A percentile compares a stretch with the other conserved stretches of the same genome.
These are phyloP conservation scores for Termitomyces sp. DNA, from an alignment of 768 basidiomycete species.

Conservation along the genomic window DNA sequence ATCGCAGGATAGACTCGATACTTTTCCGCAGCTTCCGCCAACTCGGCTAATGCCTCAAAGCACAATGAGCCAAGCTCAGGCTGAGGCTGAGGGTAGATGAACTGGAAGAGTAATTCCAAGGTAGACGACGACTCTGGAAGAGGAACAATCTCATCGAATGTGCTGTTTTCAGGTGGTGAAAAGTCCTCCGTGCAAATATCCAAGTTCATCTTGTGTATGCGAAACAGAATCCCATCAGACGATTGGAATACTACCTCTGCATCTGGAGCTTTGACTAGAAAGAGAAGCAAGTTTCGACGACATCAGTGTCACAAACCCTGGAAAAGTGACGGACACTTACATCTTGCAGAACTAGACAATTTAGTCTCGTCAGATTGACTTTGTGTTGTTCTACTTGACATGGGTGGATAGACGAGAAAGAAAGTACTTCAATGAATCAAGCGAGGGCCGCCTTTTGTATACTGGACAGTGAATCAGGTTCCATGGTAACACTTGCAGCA, in stretches of 20 bases:
- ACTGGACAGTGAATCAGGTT: too few species aligned
- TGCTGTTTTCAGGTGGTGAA: slow-evolving; percentile 3
- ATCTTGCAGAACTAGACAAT: background rate
- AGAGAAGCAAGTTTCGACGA: too few species aligned
- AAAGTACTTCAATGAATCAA: background rate
- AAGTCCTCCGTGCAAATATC: background rate
- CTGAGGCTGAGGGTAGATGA: slow-evolving; percentile 6
- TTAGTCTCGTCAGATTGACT: background rate
- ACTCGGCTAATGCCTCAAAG: slow-evolving; percentile 1
- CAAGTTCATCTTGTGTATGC: slow-evolving; percentile 7
- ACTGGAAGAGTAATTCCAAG: slow-evolving; percentile 13
- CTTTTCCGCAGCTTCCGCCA: slow-evolving; percentile 21
- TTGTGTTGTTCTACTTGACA: background rate
- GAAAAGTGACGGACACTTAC: background rate
- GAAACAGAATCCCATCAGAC: slow-evolving; percentile 3
- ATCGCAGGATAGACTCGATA: slow-evolving; percentile 19
- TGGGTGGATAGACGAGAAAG: background rate
- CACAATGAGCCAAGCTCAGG: slow-evolving; percentile 5
- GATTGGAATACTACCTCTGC: slow-evolving; percentile 8
- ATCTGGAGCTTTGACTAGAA: slow-evolving; percentile 1
- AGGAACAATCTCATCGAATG: slow-evolving; percentile 9
- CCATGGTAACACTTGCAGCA: too few species aligned
- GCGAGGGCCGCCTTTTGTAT: too few species aligned
- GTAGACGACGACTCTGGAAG: slow-evolving; percentile 5
- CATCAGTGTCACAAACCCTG: background rate